Conservation (phyloP, 73 alveolate species). For the Tetrahymena thermophila region DNA sequence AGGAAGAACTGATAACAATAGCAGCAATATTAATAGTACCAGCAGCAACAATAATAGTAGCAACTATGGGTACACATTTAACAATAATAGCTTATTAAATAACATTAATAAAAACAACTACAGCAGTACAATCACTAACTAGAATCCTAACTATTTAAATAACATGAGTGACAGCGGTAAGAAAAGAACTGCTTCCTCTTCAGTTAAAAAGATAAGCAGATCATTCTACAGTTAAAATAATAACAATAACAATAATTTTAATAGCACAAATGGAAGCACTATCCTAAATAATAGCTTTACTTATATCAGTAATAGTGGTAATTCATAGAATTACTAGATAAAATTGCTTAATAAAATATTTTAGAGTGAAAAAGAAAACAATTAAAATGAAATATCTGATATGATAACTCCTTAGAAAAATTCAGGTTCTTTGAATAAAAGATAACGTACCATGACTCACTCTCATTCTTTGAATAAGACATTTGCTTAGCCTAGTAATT, state of each 20-base stretch:
- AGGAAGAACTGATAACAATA: background rate
- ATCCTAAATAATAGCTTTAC: background rate
- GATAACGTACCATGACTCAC: background rate
- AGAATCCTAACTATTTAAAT: background rate
- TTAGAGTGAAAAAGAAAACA: background rate
- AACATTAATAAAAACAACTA: background rate
- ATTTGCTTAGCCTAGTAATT: background rate
- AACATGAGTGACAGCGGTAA: background rate
- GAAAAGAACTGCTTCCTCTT: background rate
- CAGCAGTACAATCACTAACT: background rate
- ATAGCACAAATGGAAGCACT: background rate
- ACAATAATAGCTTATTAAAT: background rate
- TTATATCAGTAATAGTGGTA: background rate
- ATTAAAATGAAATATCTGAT: background rate
- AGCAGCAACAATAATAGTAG: background rate
- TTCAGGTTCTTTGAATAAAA: background rate
- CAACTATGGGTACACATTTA: background rate
- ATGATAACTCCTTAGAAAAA: background rate
- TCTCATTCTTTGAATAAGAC: background rate
- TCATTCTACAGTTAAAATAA: background rate
- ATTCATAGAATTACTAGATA: background rate
- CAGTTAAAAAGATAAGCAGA: background rate
- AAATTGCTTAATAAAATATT: background rate
- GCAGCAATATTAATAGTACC: background rate
- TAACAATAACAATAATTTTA: background rate